Base-by-base conservation (phyloP, 768 basidiomycete species). In the Leccinum imitatum region DNA sequence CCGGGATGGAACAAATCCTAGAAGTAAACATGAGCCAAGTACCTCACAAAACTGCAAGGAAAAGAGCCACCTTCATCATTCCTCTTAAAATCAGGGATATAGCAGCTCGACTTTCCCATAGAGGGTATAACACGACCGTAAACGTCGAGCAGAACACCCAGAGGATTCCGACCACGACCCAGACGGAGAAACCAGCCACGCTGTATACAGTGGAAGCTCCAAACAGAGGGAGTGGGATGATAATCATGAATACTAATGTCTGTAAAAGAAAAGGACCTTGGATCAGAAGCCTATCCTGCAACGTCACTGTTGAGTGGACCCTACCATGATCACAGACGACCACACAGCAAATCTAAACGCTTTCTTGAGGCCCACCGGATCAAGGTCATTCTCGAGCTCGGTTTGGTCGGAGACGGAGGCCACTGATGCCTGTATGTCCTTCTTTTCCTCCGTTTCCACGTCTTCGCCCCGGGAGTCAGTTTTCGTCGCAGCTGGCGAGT, bases 211-310 rank as follows among this genome's bases (percentile, higher is more conserved):
- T 88, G 46, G 82, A 81, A 0, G 91, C 87, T 70, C 90, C 91
- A 80, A 96, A 96, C 8, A 95, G 79, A 3, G 93, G 93, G 2
- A 97, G 74, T 0, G 94, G 95, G 56, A 97, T 84, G 57, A 93
- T 56, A 64, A 93, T 75, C 65, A 92, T 80, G 67, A 92, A 75
- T 6, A 91, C 68, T 30, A 88, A 51, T 54, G 84, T 79, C 87
- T 85, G 64, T 13, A 52, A 35, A 56, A 25, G 10, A 53, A 25
- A 6, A 25, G 11, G 4, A 0, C 3, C n/a, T 13, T 27, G 21
- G 17, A 13, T 59, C 33, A 61, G 55, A 48, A 52, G 41, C 13
- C 19, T 14, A 7, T n/a, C 30, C 21, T 15, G 13, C 2, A 10
- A 19, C 17, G 15, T 15, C 11, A 7, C 6, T 25, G 54, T 50